Percentiles rank a stretch among this genome's conserved stretches.
Conservation (phyloP, 306 rosid species). For the Fragaria ananassa region DNA sequence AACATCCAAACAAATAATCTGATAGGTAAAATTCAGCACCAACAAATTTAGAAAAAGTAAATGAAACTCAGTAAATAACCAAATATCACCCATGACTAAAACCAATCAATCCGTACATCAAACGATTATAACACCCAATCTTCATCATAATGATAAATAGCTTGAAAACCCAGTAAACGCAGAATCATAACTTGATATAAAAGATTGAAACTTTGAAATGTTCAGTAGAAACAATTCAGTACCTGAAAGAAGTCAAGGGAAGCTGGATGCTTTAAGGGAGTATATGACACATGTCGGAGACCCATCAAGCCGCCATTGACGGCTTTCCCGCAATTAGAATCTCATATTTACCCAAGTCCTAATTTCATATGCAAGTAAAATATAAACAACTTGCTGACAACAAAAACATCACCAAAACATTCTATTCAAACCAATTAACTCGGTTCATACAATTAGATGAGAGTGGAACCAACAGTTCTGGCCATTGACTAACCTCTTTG, state of each 20-base stretch:
- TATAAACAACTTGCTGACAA: neutral
- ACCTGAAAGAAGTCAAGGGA: neutral
- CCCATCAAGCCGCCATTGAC: neutral
- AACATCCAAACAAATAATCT: neutral
- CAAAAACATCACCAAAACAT: neutral
- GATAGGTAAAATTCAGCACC: neutral
- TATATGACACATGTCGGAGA: neutral
- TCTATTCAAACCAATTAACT: neutral
- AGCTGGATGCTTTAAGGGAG: too few species aligned
- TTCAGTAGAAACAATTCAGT: neutral
- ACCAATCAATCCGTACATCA: neutral
- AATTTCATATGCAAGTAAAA: too few species aligned
- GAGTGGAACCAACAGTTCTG: neutral
- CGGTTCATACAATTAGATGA: neutral
- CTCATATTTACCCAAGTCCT: too few species aligned
- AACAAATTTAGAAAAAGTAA: neutral
- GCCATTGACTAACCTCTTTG: slow-evolving; percentile 56
- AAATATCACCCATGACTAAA: neutral
- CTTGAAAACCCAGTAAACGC: neutral
- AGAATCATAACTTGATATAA: neutral
- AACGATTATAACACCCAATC: neutral
- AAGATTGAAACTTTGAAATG: neutral
- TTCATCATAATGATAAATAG: neutral
- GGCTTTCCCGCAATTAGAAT: too few species aligned
- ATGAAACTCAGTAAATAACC: neutral